phyloP scores from a whole-genome alignment of 2,329 filamentous ascomycete species.

The Cryphonectria radicalis region DNA sequence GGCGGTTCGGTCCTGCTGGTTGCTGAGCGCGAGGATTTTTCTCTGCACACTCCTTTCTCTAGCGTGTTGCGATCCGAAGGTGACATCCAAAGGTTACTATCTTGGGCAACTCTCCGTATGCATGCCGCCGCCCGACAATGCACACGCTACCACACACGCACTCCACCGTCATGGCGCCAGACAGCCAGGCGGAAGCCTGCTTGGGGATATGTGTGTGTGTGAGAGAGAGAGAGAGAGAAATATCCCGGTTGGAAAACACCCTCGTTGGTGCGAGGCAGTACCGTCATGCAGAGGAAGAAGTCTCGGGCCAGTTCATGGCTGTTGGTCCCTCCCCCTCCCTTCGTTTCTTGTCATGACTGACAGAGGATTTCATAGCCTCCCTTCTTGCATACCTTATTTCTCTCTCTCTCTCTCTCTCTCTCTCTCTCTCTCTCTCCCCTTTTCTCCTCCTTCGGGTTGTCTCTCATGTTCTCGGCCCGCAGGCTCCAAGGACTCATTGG shows the following conservation, averaged over 20 bases:
- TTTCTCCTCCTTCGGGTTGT: neutral
- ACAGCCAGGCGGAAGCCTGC: neutral
- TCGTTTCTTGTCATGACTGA: neutral
- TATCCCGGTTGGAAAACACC: neutral
- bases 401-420: neutral
- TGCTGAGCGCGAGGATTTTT: neutral
- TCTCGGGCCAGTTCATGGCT: neutral
- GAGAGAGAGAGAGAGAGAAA: no score
- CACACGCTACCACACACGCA: neutral
- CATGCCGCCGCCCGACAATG: neutral
- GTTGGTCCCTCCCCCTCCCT: no score
- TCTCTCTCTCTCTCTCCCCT: no score
- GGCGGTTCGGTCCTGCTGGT: neutral
- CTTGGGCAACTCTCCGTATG: neutral
- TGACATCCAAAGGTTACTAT: neutral
- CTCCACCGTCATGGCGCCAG: neutral
- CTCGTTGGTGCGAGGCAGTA: neutral
- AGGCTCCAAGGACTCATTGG: neutral
- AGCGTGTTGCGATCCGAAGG: neutral
- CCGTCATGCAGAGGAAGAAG: neutral
- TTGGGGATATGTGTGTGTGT: neutral
- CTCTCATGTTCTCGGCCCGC: neutral
- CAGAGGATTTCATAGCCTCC: neutral
- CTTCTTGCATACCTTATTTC: neutral
- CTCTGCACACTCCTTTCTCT: neutral